These are phyloP conservation scores for Colletotrichum endophyticum DNA, from an alignment of 2,329 filamentous ascomycete genomes.

Conservation along the genomic window DNA sequence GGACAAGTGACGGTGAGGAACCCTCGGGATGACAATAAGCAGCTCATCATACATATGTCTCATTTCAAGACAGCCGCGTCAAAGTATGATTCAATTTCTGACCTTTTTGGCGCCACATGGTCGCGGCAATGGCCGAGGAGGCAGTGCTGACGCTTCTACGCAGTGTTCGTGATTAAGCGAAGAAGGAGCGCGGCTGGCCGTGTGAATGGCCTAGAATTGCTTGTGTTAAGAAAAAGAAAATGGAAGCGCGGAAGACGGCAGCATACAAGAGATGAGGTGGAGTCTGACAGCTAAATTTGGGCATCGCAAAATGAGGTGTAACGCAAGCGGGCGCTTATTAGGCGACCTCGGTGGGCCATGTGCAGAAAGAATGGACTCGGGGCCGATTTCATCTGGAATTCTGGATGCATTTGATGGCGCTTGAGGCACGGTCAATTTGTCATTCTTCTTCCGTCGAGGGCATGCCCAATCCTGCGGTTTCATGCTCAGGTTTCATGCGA, in stretches of 20 bases:
- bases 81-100: background rate
- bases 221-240: background rate
- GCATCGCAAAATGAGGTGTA: background rate
- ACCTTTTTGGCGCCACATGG: background rate
- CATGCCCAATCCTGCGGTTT: background rate
- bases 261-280: background rate
- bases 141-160: constrained; percentile 1
- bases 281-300: background rate
- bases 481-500: background rate
- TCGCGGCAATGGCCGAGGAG: background rate
- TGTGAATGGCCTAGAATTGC: background rate
- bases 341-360: background rate
- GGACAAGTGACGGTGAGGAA: background rate
- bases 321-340: constrained; percentile 1
- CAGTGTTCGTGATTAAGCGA: background rate
- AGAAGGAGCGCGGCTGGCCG: background rate
- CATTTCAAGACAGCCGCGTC: background rate
- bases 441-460: background rate
- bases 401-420: background rate
- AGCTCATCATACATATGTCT: background rate
- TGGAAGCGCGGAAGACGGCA: background rate
- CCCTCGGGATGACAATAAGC: background rate
- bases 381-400: background rate
- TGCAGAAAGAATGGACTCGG: background rate
- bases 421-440: background rate